Evolutionary conservation across 2,329 filamentous ascomycete genomes (phyloP).

Genomic region (Xylaria sp.): DNA sequence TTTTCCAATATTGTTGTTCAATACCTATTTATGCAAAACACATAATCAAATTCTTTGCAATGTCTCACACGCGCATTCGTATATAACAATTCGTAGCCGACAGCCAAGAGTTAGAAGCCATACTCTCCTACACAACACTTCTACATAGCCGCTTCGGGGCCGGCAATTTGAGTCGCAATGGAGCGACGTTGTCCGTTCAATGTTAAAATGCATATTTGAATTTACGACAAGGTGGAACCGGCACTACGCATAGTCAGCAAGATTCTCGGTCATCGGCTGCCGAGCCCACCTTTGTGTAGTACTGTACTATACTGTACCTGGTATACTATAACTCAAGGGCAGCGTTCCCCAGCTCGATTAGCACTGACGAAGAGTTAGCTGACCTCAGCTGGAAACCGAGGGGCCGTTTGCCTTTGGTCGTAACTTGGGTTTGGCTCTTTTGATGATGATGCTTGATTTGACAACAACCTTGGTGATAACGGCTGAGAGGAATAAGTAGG

Average conservation of each 20-base stretch:
- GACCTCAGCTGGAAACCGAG: background rate
- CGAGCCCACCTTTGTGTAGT: too few relatives aligned
- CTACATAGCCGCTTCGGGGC: conserved; percentile 4
- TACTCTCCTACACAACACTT: background rate
- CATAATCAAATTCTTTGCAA: background rate
- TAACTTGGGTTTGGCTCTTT: background rate
- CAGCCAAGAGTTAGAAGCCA: background rate
- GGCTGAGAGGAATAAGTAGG: background rate
- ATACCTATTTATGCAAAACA: conserved; percentile 16
- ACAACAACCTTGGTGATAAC: background rate
- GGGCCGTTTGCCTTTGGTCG: background rate
- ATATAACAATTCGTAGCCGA: background rate
- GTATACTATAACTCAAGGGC: too few relatives aligned
- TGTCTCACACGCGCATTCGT: background rate
- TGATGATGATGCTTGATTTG: background rate
- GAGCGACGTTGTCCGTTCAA: background rate
- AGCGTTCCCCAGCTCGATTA: too few relatives aligned
- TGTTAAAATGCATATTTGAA: background rate
- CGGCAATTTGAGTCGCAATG: background rate
- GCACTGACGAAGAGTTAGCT: background rate
- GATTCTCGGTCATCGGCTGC: background rate
- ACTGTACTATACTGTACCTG: too few relatives aligned
- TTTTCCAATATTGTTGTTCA: conserved; percentile 3
- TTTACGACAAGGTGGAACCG: background rate
- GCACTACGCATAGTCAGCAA: background rate